Conservation (phyloP, 2,329 filamentous ascomycete genomes). For the Trichoderma brevicompactum region DNA sequence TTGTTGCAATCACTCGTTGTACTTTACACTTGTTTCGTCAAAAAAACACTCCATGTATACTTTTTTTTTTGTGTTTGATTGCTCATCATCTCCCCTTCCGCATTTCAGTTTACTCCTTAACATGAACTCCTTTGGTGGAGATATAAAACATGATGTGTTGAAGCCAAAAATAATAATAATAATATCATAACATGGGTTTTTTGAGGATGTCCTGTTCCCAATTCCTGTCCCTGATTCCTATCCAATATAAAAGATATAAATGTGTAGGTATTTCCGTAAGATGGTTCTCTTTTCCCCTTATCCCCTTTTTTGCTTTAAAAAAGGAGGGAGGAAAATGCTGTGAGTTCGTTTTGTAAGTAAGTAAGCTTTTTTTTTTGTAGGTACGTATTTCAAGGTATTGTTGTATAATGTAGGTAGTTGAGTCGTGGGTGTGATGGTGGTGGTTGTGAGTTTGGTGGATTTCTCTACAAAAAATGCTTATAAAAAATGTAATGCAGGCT, state of each 20-base stretch:
- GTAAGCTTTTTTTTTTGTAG: too few relatives aligned
- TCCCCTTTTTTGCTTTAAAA: too few relatives aligned
- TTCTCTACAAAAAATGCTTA: too few relatives aligned
- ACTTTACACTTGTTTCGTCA: slow-evolving; percentile 1
- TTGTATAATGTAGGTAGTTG: too few relatives aligned
- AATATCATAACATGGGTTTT: slow-evolving; percentile 6
- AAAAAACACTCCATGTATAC: not conserved
- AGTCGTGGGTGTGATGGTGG: too few relatives aligned
- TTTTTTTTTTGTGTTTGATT: slow-evolving; percentile 5
- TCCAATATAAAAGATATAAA: slow-evolving; percentile 7
- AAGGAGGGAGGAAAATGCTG: not conserved
- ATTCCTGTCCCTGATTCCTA: not conserved
- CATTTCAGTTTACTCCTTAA: not conserved
- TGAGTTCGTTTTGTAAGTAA: too few relatives aligned
- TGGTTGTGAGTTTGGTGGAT: too few relatives aligned
- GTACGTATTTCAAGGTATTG: too few relatives aligned
- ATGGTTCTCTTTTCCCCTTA: not conserved
- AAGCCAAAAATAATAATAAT: too few relatives aligned
- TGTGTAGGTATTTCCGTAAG: not conserved
- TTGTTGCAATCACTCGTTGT: not conserved
- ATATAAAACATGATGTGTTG: not conserved
- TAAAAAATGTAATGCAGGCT: too few relatives aligned
- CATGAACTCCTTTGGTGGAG: not conserved
- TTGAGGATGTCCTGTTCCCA: slow-evolving; percentile 14
- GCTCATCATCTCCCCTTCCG: not conserved